A percentile compares a stretch with the other conserved stretches of the same genome.
Conservation (phyloP, 805 yeast genomes). For the Nakazawaea ambrosiae region DNA sequence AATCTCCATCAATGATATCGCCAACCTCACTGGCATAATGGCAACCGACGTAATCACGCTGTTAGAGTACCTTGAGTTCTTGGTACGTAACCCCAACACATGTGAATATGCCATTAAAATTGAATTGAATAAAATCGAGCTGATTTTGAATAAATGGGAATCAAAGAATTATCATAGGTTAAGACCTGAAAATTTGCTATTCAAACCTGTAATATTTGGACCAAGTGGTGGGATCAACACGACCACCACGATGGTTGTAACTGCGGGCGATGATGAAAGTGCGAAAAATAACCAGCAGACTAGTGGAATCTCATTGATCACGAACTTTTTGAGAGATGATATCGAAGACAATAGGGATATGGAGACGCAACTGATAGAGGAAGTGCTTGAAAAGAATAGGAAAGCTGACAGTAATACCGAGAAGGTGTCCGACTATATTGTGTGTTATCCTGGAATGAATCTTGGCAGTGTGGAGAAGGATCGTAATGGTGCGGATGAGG, state of each 20-base stretch:
- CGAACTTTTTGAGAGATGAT: conserved; percentile 62
- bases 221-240: conserved; percentile 82
- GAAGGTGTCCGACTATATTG: background rate
- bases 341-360: conserved; percentile 53
- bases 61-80: conserved; percentile 65
- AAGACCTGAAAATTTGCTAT: conserved; percentile 49
- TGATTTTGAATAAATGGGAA: conserved; percentile 43
- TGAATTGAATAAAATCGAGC: conserved; percentile 35
- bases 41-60: conserved; percentile 84
- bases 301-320: conserved; percentile 49
- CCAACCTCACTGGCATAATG: conserved; percentile 76
- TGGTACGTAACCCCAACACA: conserved; percentile 39
- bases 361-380: conserved; percentile 49
- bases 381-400: conserved; percentile 24
- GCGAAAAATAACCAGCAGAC: conserved; percentile 21
- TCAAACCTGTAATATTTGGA: conserved; percentile 83
- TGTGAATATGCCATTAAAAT: conserved; percentile 47
- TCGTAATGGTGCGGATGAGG: conserved; percentile 11
- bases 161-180: conserved; percentile 43
- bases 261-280: conserved; percentile 13
- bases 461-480: conserved; percentile 6
- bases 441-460: background rate
- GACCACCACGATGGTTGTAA: conserved; percentile 35
- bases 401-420: background rate
- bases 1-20: conserved; percentile 52